Conservation (phyloP, 208 protist species). For the Herpetomonas samuelpessoai region DNA sequence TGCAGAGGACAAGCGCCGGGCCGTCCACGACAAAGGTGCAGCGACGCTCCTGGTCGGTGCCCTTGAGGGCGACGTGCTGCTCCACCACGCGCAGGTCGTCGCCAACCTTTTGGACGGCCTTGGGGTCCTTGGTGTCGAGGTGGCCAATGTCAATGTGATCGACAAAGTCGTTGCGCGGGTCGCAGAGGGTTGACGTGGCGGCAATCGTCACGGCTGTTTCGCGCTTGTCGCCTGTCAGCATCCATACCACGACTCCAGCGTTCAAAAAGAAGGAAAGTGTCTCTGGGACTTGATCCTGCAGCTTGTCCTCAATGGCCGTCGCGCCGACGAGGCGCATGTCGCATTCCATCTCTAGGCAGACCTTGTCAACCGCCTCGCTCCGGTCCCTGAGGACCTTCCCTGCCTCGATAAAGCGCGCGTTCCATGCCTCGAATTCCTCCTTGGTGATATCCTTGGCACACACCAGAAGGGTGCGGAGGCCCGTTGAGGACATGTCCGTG, state of each 20-base stretch:
- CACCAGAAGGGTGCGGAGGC: slow-evolving; percentile 89
- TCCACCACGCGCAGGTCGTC: slow-evolving; percentile 60
- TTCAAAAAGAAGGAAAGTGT: slow-evolving; percentile 90
- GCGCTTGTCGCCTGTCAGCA: slow-evolving; percentile 98
- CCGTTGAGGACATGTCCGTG: slow-evolving; percentile 71
- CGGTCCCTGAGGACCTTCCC: slow-evolving; percentile 61
- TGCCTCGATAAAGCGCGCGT: slow-evolving; percentile 43
- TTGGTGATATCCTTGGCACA: slow-evolving; percentile 55
- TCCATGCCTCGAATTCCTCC: slow-evolving; percentile 63
- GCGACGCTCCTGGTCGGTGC: slow-evolving; percentile 31
- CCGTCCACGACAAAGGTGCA: slow-evolving; percentile 86
- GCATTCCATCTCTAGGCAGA: slow-evolving; percentile 91
- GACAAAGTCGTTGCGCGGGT: slow-evolving; percentile 77
- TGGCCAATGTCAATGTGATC: slow-evolving; percentile 81
- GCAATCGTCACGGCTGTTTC: slow-evolving; percentile 93
- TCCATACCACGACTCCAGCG: slow-evolving; percentile 95
- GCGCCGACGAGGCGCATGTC: slow-evolving; percentile 87
- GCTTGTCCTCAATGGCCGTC: slow-evolving; percentile 97
- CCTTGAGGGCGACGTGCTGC: slow-evolving; percentile 49
- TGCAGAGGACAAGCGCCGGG: slow-evolving; percentile 59
- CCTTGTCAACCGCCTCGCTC: slow-evolving; percentile 55
- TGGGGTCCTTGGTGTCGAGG: slow-evolving; percentile 32
- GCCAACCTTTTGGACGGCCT: slow-evolving; percentile 53
- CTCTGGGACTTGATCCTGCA: slow-evolving; percentile 94
- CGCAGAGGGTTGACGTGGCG: slow-evolving; percentile 77